A percentile compares a stretch with the other conserved stretches of the same genome.
Conservation (phyloP, 345 rosid species). For the Boechera stricta region DNA sequence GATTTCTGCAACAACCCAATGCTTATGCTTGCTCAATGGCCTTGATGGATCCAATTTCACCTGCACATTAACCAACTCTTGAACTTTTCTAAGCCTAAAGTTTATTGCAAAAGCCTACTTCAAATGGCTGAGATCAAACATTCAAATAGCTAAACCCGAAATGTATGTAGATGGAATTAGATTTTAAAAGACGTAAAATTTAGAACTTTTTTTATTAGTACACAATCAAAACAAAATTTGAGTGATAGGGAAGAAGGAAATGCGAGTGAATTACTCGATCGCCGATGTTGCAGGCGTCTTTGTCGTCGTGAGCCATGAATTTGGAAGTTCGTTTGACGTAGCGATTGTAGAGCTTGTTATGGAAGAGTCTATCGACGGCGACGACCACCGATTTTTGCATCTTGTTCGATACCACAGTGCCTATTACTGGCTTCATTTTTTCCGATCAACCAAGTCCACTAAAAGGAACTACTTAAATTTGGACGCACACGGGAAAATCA, state of each 20-base stretch:
- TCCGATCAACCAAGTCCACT: not conserved
- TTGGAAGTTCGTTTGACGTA: slow-evolving; percentile 91
- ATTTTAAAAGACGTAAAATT: no score
- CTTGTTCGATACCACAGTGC: slow-evolving; percentile 51
- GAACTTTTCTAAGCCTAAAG: not conserved
- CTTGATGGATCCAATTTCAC: slow-evolving; percentile 92
- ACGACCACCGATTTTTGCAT: slow-evolving; percentile 75
- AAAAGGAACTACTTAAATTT: not conserved
- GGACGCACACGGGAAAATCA: not conserved
- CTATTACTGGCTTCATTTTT: slow-evolving; percentile 48
- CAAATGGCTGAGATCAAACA: not conserved
- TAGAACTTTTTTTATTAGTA: no score
- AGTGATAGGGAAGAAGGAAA: not conserved
- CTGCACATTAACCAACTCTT: slow-evolving; percentile 33
- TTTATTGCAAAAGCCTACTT: not conserved
- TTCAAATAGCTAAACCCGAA: not conserved
- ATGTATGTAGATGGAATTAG: no score
- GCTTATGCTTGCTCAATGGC: slow-evolving; percentile 91
- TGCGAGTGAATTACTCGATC: slow-evolving; percentile 59
- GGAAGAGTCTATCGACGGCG: slow-evolving; percentile 87
- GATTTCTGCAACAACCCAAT: slow-evolving; percentile 90
- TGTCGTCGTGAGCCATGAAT: slow-evolving; percentile 95
- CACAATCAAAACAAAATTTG: not conserved
- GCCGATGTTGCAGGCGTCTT: slow-evolving; percentile 77
- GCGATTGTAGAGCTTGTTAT: slow-evolving; percentile 75